A percentile compares a stretch with the other conserved stretches of the same genome.
These are phyloP conservation scores for Pseudoturritis turrita DNA, from an alignment of 345 rosid genomes.

Conservation along the genomic window DNA sequence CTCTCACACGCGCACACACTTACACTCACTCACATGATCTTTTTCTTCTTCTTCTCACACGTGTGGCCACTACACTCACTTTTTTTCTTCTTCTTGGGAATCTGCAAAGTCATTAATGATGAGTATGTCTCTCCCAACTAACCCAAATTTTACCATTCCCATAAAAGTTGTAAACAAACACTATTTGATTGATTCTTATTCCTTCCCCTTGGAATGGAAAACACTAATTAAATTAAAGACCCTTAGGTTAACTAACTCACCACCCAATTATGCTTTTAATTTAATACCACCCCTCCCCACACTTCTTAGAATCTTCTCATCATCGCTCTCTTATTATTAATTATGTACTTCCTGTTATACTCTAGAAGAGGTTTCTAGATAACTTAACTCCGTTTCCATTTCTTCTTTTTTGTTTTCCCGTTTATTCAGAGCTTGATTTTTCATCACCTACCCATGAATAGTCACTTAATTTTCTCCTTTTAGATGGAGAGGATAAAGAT, in stretches of 20 bases:
- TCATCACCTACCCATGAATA: slow-evolving; percentile 58
- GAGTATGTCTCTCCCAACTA: slow-evolving; percentile 48
- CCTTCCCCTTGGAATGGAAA: slow-evolving; percentile 20
- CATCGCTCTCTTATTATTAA: slow-evolving; percentile 32
- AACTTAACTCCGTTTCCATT: too few species aligned
- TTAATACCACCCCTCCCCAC: not conserved
- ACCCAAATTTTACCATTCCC: slow-evolving; percentile 32
- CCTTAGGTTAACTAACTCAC: not conserved
- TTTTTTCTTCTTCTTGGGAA: slow-evolving; percentile 58
- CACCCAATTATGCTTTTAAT: not conserved
- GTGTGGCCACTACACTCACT: slow-evolving; percentile 13
- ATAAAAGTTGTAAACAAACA: slow-evolving; percentile 12
- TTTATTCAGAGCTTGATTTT: slow-evolving; percentile 6
- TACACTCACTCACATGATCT: slow-evolving; percentile 9
- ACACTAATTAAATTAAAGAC: not conserved
- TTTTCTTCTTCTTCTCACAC: slow-evolving; percentile 8
- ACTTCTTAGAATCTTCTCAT: slow-evolving; percentile 14
- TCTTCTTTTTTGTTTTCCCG: not conserved
- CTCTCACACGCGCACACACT: slow-evolving; percentile 12
- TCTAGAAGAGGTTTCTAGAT: slow-evolving; percentile 38
- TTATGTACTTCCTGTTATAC: slow-evolving; percentile 35
- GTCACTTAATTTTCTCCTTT: slow-evolving; percentile 68
- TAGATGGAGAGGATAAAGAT: slow-evolving; percentile 44
- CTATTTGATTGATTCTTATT: slow-evolving; percentile 25
- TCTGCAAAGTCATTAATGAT: slow-evolving; percentile 58